Evolutionary conservation across 1,284 basidiomycete species (phyloP), one percentile per base, ranked within the genome.

Genomic region (Leucoagaricus sp.): DNA sequence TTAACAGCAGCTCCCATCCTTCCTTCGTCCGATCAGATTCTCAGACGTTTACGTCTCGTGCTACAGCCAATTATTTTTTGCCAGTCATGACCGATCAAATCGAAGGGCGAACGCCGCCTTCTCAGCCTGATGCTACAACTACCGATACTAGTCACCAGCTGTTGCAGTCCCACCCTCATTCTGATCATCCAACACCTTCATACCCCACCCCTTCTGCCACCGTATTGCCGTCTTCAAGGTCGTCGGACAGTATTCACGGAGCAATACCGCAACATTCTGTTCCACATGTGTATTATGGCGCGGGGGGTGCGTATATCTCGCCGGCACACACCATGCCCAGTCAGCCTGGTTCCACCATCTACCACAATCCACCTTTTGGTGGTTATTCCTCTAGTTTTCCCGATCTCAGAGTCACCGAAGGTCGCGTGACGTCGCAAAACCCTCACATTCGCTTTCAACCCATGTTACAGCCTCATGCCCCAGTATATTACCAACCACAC

Each of bases 261-360:
- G 9, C 44, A 46, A 28, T 63, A 19, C 51, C 61, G 23, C 60
- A 66, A 40, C 71, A 70, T 51, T 50, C 63, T n/a, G 62, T 66
- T 50, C 47, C 65, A 23, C 58, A 67, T 29, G 64, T 59, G 19
- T 62, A 62, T n/a, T 75, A 76, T 60, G 64, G 64, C 52, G 78
- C 74, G 36, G 70, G 66, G 40, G 53, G 67, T 34, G 67, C 67
- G 58, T 80, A 77, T 61, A 66, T 72, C 28, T 74, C 74, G 51
- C 79, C 75, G 69, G 25, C 23, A 1, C 83, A 84, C 71, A 68
- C 74, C 64, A 71, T 79, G 67, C 67, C 79, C 61, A 61, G 73
- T 2, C 78, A 64, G 47, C 73, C 74, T 58, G 68, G 63, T 59
- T 69, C 76, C 58, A 69, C 63, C 58, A 69, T 76, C 62, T 60